Evolutionary conservation across 768 basidiomycete genomes (phyloP).

Genomic region (Tricholoma furcatifolium): DNA sequence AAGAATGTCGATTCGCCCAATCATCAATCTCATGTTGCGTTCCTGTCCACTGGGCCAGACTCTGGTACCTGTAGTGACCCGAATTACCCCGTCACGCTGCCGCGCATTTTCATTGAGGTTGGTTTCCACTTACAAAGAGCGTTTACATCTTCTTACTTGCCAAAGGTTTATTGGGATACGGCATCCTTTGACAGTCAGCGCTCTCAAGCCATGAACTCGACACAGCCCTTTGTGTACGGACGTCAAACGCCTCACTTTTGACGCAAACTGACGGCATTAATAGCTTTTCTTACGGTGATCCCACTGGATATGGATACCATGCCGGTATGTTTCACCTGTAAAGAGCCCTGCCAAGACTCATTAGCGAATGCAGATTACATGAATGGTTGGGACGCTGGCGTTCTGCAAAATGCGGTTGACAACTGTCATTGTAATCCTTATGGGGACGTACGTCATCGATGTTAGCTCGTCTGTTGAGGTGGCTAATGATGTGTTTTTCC

Average conservation of each 20-base stretch:
- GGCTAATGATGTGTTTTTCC: slow-evolving; percentile 6
- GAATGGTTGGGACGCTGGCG: slow-evolving; percentile 60
- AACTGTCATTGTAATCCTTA: slow-evolving; percentile 46
- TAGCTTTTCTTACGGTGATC: slow-evolving; percentile 55
- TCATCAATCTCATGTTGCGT: slow-evolving; percentile 53
- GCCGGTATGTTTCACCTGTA: slow-evolving; percentile 35
- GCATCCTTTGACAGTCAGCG: slow-evolving; percentile 32
- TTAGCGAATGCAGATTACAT: slow-evolving; percentile 40
- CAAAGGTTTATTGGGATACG: slow-evolving; percentile 45
- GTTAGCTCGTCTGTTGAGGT: not conserved
- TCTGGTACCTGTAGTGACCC: slow-evolving; percentile 47
- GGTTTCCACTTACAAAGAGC: not conserved
- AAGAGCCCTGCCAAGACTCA: not conserved
- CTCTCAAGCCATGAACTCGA: slow-evolving; percentile 42
- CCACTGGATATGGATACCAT: slow-evolving; percentile 62
- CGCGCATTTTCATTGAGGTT: slow-evolving; percentile 55
- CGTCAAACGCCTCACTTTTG: not conserved
- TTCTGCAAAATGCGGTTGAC: slow-evolving; percentile 55
- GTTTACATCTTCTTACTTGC: not conserved
- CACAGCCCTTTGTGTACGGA: slow-evolving; percentile 53
- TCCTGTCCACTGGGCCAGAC: slow-evolving; percentile 45
- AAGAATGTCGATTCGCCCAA: slow-evolving; percentile 47
- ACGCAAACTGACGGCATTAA: not conserved
- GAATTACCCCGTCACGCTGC: slow-evolving; percentile 42
- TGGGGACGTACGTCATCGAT: slow-evolving; percentile 36